Conservation (phyloP, 2,329 filamentous ascomycete species). For the Hypoxylon rubiginosum region DNA sequence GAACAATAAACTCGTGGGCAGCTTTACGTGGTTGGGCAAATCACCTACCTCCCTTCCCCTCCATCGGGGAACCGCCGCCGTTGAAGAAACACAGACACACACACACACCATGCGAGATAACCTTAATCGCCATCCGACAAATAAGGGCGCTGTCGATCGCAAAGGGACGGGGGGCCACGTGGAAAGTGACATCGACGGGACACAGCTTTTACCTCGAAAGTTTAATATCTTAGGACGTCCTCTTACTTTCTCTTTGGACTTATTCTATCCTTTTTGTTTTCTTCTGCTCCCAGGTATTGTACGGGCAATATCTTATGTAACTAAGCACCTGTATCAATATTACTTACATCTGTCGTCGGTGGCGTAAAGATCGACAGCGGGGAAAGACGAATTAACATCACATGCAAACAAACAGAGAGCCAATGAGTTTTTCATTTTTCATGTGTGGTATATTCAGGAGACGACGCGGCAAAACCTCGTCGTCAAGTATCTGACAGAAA, state of each 20-base stretch:
- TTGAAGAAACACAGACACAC: no score
- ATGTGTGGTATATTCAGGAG: conserved; percentile 1
- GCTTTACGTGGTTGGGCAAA: no score
- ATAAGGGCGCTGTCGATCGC: not conserved
- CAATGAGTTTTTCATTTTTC: not conserved
- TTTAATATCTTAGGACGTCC: not conserved
- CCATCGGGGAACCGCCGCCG: no score
- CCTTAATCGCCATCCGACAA: conserved; percentile 10
- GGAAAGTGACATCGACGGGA: not conserved
- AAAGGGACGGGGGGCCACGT: not conserved
- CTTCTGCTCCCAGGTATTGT: not conserved
- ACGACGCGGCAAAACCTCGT: not conserved
- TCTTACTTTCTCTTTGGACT: not conserved
- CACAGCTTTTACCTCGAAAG: not conserved
- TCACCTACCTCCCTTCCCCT: not conserved
- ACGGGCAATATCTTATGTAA: not conserved
- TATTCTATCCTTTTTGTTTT: not conserved
- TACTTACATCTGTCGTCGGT: not conserved
- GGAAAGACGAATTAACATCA: not conserved
- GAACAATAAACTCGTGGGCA: not conserved
- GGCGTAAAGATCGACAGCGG: conserved; percentile 13
- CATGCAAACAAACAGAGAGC: no score
- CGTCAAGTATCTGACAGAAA: not conserved
- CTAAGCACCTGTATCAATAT: not conserved
- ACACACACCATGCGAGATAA: conserved; percentile 31